Conservation (phyloP, 768 basidiomycete genomes). For the Auricularia auricula-judae region DNA sequence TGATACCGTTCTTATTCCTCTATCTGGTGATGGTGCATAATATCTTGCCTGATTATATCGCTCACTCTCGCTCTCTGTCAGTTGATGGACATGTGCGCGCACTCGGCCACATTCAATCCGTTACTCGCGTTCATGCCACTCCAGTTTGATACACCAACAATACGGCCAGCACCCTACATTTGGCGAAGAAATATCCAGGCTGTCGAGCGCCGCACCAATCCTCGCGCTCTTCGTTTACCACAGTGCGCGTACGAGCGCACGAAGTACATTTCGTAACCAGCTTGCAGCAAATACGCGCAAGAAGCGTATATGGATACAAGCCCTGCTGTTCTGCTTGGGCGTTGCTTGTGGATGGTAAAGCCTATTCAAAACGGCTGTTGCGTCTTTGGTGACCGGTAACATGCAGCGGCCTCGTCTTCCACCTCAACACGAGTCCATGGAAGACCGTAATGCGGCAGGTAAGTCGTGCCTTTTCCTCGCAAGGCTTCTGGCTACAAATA, state of each 20-base stretch:
- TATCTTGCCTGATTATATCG: background rate
- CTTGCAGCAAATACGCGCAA: conserved; percentile 56
- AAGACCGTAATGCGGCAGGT: conserved; percentile 68
- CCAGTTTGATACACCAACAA: conserved; percentile 67
- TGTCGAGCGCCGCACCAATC: conserved; percentile 61
- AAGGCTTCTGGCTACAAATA: conserved; percentile 2
- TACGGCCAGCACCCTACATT: conserved; percentile 53
- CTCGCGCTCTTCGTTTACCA: conserved; percentile 67
- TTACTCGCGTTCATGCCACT: no score
- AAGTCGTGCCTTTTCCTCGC: conserved; percentile 5
- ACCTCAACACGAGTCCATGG: conserved; percentile 26
- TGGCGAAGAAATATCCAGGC: conserved; percentile 38
- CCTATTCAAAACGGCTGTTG: conserved; percentile 53
- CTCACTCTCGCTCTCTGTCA: background rate
- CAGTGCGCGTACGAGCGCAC: conserved; percentile 31
- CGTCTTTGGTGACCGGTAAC: conserved; percentile 13
- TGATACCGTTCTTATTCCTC: conserved; percentile 66
- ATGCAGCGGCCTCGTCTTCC: background rate
- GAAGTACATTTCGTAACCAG: background rate
- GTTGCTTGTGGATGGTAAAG: conserved; percentile 49
- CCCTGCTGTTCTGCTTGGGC: conserved; percentile 47
- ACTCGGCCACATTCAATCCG: background rate
- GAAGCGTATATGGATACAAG: conserved; percentile 38
- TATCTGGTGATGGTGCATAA: conserved; percentile 44
- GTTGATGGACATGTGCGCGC: background rate